phyloP scores from a whole-genome alignment of 129 eudicot species.

The Centella asiatica region DNA sequence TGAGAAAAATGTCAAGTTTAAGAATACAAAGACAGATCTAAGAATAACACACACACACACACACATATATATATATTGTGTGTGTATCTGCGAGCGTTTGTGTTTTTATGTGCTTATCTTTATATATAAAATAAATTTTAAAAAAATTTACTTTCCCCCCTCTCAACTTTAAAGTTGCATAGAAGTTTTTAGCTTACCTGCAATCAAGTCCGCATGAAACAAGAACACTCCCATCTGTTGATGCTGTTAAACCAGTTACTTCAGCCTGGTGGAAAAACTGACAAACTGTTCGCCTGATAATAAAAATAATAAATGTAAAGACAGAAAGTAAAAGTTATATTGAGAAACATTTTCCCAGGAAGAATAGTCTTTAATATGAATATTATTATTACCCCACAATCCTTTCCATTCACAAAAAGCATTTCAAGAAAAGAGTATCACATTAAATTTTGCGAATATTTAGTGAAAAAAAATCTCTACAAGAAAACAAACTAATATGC shows the following conservation, averaged over 20 bases:
- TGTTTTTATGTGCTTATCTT: too few species aligned
- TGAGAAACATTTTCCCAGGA: too few species aligned
- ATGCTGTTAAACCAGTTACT: constrained; percentile 73
- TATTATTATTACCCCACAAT: too few species aligned
- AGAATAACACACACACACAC: background rate
- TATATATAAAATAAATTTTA: background rate
- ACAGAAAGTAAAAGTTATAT: background rate
- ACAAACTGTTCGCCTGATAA: constrained; percentile 63
- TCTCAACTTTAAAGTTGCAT: background rate
- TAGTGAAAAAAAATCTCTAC: too few species aligned
- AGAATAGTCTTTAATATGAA: too few species aligned
- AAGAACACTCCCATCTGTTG: constrained; percentile 83
- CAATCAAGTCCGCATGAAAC: constrained; percentile 95
- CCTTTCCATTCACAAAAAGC: too few species aligned
- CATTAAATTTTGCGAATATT: too few species aligned
- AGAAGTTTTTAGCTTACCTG: constrained; percentile 45
- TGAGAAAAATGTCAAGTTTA: constrained; percentile 20
- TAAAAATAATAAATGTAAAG: background rate
- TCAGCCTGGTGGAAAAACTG: constrained; percentile 82
- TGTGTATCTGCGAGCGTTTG: too few species aligned
- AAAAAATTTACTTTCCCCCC: background rate
- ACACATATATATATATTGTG: too few species aligned
- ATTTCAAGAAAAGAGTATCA: too few species aligned
- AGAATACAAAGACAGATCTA: constrained; percentile 1
- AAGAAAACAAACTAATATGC: too few species aligned